phyloP scores from a whole-genome alignment of 78 protist species.

The Tieghemostelium lacteum region DNA sequence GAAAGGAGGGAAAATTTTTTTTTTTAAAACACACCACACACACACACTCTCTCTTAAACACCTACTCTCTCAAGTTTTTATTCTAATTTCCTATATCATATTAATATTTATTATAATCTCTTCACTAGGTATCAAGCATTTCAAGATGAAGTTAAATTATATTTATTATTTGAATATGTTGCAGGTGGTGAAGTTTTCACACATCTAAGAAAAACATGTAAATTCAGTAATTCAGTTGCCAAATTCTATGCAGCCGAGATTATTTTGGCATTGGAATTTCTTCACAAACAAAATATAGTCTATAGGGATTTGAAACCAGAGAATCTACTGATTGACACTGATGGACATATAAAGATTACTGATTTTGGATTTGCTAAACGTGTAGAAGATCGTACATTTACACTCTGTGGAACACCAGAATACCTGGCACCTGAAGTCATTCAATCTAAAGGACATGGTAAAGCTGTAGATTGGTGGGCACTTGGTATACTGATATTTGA shows the following conservation, averaged over 20 bases:
- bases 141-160: constrained; percentile 88
- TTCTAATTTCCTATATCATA: not conserved
- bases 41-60: not conserved
- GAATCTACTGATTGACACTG: constrained; percentile 88
- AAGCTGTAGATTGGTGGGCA: constrained; percentile 99
- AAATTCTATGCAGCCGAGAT: constrained; percentile 90
- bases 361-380: constrained; percentile 96
- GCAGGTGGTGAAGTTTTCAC: constrained; percentile 86
- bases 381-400: constrained; percentile 91
- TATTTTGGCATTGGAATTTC: constrained; percentile 85
- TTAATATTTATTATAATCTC: not conserved
- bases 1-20: not conserved
- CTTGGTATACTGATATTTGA: constrained; percentile 88
- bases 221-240: constrained; percentile 56
- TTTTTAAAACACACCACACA: not conserved
- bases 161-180: constrained; percentile 92
- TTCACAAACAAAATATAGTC: constrained; percentile 88
- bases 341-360: constrained; percentile 84
- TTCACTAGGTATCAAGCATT: constrained; percentile 74
- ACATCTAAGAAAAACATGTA: constrained; percentile 48
- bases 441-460: constrained; percentile 93
- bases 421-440: constrained; percentile 94
- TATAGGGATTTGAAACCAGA: constrained; percentile 96
- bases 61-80: not conserved
- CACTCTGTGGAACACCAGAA: constrained; percentile 98